These are phyloP conservation scores for Fusarium pseudonygamai DNA, from an alignment of 2,329 filamentous ascomycete species.

Conservation along the genomic window DNA sequence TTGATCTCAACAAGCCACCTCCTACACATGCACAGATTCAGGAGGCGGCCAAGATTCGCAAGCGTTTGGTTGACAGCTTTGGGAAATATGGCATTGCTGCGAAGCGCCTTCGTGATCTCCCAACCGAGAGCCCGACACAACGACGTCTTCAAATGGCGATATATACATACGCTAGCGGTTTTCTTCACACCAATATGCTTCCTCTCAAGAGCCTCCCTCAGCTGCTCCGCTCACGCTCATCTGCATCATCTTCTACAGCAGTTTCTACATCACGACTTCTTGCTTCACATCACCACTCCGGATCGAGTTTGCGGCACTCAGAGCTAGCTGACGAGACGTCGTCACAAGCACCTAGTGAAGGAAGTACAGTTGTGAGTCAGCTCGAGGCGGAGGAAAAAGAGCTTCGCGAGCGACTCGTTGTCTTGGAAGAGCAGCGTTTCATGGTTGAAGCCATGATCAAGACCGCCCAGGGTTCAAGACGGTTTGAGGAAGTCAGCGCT, in stretches of 20 bases:
- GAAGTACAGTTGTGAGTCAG: slow-evolving; percentile 63
- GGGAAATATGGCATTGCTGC: slow-evolving; percentile 87
- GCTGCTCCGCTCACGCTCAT: slow-evolving; percentile 62
- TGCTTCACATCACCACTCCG: slow-evolving; percentile 47
- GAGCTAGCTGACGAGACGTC: slow-evolving; percentile 59
- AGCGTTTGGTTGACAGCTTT: slow-evolving; percentile 87
- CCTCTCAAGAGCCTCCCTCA: slow-evolving; percentile 80
- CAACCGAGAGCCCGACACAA: slow-evolving; percentile 77
- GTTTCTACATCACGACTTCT: slow-evolving; percentile 46
- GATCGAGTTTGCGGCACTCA: slow-evolving; percentile 56
- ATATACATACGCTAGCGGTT: slow-evolving; percentile 82
- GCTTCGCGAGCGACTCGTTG: slow-evolving; percentile 79
- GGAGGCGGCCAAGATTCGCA: slow-evolving; percentile 90
- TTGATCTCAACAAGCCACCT: slow-evolving; percentile 53
- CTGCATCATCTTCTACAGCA: slow-evolving; percentile 44
- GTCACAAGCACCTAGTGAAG: slow-evolving; percentile 56
- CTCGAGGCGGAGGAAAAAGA: slow-evolving; percentile 87
- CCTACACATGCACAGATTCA: slow-evolving; percentile 74
- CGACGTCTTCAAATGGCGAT: slow-evolving; percentile 81
- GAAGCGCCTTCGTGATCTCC: slow-evolving; percentile 81
- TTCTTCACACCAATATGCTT: slow-evolving; percentile 90
- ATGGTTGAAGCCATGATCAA: slow-evolving; percentile 88
- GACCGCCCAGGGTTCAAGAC: slow-evolving; percentile 76
- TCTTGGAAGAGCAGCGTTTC: slow-evolving; percentile 91
- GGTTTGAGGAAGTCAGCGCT: slow-evolving; percentile 87